Conservation (phyloP, 371 early-diverging fungal genomes). For the Thermomucor indicae-seudaticae region DNA sequence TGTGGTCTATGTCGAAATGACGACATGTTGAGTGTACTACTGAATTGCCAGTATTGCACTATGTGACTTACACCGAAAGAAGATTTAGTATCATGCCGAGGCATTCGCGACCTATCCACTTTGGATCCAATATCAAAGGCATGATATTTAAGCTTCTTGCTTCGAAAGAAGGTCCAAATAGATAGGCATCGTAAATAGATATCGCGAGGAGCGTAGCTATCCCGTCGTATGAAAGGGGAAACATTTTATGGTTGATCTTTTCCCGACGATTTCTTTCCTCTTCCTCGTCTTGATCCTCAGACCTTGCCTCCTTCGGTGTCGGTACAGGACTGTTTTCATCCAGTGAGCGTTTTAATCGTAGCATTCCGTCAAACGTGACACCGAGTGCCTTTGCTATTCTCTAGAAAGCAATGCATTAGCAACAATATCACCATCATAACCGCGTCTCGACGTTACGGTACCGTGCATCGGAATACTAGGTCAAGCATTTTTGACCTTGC, state of each 20-base stretch:
- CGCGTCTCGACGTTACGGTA: not conserved
- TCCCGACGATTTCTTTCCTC: not conserved
- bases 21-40: not conserved
- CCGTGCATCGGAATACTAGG: conserved; percentile 3
- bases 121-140: conserved; percentile 1
- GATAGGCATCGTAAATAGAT: conserved; percentile 10
- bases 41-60: not conserved
- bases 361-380: conserved; percentile 5
- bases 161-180: not conserved
- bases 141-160: not conserved
- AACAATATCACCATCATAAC: not conserved
- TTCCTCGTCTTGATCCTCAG: not conserved
- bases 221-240: conserved; percentile 6
- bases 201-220: conserved; percentile 7
- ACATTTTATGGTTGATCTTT: not conserved
- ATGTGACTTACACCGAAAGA: conserved; percentile 2
- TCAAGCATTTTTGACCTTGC: not conserved
- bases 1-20: not conserved
- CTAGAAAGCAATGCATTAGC: not conserved
- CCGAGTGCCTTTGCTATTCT: not conserved
- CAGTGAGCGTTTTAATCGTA: not conserved
- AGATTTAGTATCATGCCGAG: conserved; percentile 4
- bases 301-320: too few relatives aligned
- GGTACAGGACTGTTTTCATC: not conserved
- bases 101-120: conserved; percentile 12